These are phyloP conservation scores for Lophiotrema nucula DNA, from an alignment of 495 filamentous ascomycete species.

Conservation along the genomic window DNA sequence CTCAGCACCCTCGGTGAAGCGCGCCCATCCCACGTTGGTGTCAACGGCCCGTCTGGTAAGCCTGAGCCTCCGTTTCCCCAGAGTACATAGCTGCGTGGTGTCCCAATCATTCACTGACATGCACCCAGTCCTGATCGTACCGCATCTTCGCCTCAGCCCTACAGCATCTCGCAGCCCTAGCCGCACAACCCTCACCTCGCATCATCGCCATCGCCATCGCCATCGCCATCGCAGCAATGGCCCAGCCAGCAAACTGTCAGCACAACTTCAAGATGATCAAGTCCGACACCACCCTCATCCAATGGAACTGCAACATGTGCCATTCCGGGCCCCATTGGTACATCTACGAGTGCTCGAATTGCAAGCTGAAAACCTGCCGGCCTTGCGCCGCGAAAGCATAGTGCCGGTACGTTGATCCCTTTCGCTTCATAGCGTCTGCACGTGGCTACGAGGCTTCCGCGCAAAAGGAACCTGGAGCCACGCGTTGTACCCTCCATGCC, in stretches of 20 bases:
- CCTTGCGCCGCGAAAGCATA: conserved; percentile 62
- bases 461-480: neutral
- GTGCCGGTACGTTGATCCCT: neutral
- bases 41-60: conserved; percentile 13
- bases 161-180: neutral
- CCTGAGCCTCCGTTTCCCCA: conserved; percentile 20
- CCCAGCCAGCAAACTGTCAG: conserved; percentile 61
- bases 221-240: conserved; percentile 48
- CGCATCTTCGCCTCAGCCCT: conserved; percentile 10
- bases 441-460: too few species aligned
- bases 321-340: conserved; percentile 77
- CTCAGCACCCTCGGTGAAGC: conserved; percentile 10
- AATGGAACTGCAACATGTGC: conserved; percentile 77
- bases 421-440: neutral
- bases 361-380: conserved; percentile 72
- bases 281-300: conserved; percentile 67
- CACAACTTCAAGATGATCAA: conserved; percentile 78
- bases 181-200: too few species aligned
- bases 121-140: too few species aligned
- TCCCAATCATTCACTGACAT: conserved; percentile 30
- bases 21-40: conserved; percentile 19
- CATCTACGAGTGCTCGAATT: conserved; percentile 77
- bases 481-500: conserved; percentile 5
- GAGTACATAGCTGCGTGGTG: conserved; percentile 28
- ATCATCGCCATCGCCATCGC: too few species aligned